Conservation (phyloP, 2,329 filamentous ascomycete species). For the Trichoderma sp. region DNA sequence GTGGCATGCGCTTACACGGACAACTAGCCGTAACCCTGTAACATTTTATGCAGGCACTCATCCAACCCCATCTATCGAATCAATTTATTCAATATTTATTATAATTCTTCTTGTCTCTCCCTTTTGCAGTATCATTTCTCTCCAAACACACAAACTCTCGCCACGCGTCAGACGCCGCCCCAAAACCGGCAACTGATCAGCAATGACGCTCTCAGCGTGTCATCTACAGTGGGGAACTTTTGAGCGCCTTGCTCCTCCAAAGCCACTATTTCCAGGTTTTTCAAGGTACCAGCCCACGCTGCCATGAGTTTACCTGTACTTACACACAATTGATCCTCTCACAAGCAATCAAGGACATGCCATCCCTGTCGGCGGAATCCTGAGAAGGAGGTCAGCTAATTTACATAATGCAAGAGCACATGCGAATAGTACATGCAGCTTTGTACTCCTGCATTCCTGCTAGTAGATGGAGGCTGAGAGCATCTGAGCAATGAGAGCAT, state of each 20-base stretch:
- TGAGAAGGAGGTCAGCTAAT: slow-evolving; percentile 4
- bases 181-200: slow-evolving; percentile 9
- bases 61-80: background rate
- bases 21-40: background rate
- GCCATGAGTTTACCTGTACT: background rate
- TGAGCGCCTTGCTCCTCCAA: background rate
- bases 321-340: background rate
- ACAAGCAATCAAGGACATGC: background rate
- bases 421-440: background rate
- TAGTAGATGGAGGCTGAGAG: background rate
- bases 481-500: background rate
- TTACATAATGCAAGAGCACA: background rate
- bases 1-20: background rate
- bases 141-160: background rate
- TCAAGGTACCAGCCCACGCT: background rate
- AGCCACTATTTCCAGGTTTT: slow-evolving; percentile 1
- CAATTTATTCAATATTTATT: background rate
- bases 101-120: background rate
- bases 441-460: no score
- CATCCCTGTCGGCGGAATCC: background rate
- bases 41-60: background rate
- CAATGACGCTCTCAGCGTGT: slow-evolving; percentile 7
- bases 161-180: slow-evolving; percentile 3
- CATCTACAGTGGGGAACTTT: background rate
- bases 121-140: background rate